Conservation (phyloP, 2,329 filamentous ascomycete genomes). For the Aspergillus eucalypticola region DNA sequence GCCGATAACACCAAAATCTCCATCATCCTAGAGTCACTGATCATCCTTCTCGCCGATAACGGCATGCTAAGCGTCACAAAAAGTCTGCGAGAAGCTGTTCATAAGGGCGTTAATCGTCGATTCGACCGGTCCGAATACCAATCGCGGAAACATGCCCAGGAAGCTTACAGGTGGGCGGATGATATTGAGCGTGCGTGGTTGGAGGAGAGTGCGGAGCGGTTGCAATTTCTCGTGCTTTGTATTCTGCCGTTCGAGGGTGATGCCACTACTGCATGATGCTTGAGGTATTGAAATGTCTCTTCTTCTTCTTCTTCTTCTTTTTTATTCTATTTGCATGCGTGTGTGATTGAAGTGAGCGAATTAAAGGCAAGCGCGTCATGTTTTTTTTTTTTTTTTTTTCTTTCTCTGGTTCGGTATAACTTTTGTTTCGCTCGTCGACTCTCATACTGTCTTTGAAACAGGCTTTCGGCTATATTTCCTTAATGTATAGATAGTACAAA, state of each 20-base stretch:
- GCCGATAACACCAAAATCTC: slow-evolving; percentile 74
- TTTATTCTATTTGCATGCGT: no score
- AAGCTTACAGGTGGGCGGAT: slow-evolving; percentile 18
- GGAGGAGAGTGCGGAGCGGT: slow-evolving; percentile 44
- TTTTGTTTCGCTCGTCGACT: no score
- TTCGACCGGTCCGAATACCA: slow-evolving; percentile 47
- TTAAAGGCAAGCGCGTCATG: no score
- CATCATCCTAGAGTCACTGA: slow-evolving; percentile 65
- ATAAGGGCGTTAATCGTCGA: slow-evolving; percentile 56
- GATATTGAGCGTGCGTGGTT: slow-evolving; percentile 42
- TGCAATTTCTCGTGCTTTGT: slow-evolving; percentile 40
- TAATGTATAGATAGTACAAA: no score
- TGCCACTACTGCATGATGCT: not conserved
- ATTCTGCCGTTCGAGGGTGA: slow-evolving; percentile 21
- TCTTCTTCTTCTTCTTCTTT: no score
- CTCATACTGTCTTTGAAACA: no score
- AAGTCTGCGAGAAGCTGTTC: slow-evolving; percentile 48
- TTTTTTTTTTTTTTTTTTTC: no score
- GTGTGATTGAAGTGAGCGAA: no score
- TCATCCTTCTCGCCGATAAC: slow-evolving; percentile 54
- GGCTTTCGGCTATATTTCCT: no score
- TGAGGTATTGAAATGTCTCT: not conserved
- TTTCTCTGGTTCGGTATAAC: no score
- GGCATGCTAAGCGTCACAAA: slow-evolving; percentile 36
- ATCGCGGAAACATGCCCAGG: slow-evolving; percentile 45